A percentile compares a stretch with the other conserved stretches of the same genome.
These are phyloP conservation scores for Oidium heveae DNA, from an alignment of 2,329 filamentous ascomycete species.

Conservation along the genomic window DNA sequence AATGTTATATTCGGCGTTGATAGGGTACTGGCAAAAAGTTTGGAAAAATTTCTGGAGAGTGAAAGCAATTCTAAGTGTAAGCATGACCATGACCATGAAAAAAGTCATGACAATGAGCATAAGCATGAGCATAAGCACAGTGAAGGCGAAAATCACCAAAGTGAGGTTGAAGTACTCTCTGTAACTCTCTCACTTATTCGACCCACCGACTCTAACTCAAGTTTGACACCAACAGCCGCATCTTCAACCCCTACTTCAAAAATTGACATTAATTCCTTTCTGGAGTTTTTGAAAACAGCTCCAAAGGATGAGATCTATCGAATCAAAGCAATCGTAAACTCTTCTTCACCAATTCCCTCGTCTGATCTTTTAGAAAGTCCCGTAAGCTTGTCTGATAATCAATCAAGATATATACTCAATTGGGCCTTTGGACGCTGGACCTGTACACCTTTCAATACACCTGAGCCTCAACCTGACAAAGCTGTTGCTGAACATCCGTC, in stretches of 20 bases:
- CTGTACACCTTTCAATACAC: slow-evolving; percentile 37
- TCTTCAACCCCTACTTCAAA: slow-evolving; percentile 2
- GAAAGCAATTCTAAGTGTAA: not conserved
- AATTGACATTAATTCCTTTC: slow-evolving; percentile 34
- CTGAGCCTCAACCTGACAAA: slow-evolving; percentile 17
- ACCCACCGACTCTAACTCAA: not conserved
- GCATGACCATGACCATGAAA: slow-evolving; percentile 7
- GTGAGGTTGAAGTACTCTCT: slow-evolving; percentile 76
- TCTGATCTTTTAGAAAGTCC: slow-evolving; percentile 17
- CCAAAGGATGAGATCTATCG: slow-evolving; percentile 89
- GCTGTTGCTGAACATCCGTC: slow-evolving; percentile 28
- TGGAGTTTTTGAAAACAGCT: slow-evolving; percentile 40
- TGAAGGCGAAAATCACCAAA: slow-evolving; percentile 36
- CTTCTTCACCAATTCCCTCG: slow-evolving; percentile 22
- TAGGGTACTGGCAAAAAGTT: slow-evolving; percentile 39
- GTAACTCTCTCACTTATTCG: slow-evolving; percentile 32
- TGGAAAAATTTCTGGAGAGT: slow-evolving; percentile 18
- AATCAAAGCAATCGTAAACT: slow-evolving; percentile 49
- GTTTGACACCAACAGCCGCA: not conserved
- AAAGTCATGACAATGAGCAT: slow-evolving; percentile 22
- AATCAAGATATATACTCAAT: slow-evolving; percentile 62
- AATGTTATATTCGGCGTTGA: slow-evolving; percentile 74
- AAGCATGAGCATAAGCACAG: slow-evolving; percentile 2
- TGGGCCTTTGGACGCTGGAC: slow-evolving; percentile 97
- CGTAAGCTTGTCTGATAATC: not conserved